A percentile compares a stretch with the other conserved stretches of the same genome.
Conservation (phyloP, 352 stramenopile genomes). For the Pythium phragmiticola region DNA sequence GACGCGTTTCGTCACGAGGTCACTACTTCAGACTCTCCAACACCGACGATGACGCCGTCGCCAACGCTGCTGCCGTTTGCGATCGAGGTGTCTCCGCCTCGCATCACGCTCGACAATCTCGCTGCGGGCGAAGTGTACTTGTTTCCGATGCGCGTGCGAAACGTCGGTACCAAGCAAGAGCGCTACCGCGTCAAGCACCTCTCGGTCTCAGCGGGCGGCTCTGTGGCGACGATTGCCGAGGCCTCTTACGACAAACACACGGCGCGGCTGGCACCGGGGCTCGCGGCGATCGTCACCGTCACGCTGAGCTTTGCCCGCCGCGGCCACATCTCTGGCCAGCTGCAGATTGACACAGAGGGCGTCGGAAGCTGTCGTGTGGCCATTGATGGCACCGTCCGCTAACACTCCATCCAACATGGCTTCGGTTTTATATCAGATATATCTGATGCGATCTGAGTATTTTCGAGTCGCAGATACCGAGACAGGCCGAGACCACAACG, state of each 20-base stretch:
- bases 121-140: conserved; percentile 56
- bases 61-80: conserved; percentile 44
- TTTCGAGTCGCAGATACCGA: not conserved
- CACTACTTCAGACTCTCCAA: not conserved
- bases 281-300: conserved; percentile 61
- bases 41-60: conserved; percentile 7
- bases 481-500: not conserved
- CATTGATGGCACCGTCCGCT: conserved; percentile 50
- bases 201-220: conserved; percentile 35
- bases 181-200: conserved; percentile 65
- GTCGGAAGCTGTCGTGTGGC: conserved; percentile 45
- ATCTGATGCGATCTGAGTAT: conserved; percentile 3
- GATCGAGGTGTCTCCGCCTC: conserved; percentile 56
- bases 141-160: conserved; percentile 63
- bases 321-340: conserved; percentile 39
- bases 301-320: conserved; percentile 59
- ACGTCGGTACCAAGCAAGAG: conserved; percentile 63
- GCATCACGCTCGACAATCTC: conserved; percentile 39
- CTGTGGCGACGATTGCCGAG: conserved; percentile 44
- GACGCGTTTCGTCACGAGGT: conserved; percentile 10
- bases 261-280: conserved; percentile 50
- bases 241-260: conserved; percentile 59
- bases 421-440: conserved; percentile 9
- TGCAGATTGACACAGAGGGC: conserved; percentile 56
- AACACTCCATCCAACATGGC: conserved; percentile 8